These are phyloP conservation scores for Diversispora eburnea DNA, from an alignment of 192 early-diverging fungal species.

Conservation along the genomic window DNA sequence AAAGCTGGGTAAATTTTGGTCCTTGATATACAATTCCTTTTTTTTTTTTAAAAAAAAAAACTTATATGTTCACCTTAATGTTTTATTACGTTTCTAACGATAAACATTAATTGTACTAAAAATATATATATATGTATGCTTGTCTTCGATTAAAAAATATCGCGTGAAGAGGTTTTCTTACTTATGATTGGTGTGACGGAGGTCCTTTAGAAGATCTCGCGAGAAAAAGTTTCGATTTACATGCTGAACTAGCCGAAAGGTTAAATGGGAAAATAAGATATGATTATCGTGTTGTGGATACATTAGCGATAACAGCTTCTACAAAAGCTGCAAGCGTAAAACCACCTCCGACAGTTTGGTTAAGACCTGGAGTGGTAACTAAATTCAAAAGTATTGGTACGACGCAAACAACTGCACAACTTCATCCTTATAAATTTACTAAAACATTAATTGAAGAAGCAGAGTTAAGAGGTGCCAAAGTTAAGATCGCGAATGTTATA, in stretches of 20 bases:
- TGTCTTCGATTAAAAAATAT: background rate
- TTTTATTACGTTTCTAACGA: background rate
- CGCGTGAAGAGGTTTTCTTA: conserved; percentile 40
- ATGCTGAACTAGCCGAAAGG: conserved; percentile 37
- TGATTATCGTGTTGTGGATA: conserved; percentile 40
- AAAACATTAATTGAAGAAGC: conserved; percentile 35
- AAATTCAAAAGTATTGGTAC: conserved; percentile 30
- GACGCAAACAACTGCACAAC: conserved; percentile 39
- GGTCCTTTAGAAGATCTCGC: conserved; percentile 33
- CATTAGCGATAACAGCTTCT: conserved; percentile 34
- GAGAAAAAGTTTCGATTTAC: conserved; percentile 40
- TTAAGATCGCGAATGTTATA: conserved; percentile 26
- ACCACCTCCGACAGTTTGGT: conserved; percentile 22
- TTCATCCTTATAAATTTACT: conserved; percentile 42
- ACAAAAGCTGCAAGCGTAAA: conserved; percentile 23
- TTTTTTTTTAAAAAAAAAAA: background rate
- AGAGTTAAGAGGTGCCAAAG: conserved; percentile 31
- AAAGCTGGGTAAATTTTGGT: conserved; percentile 34
- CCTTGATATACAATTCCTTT: background rate
- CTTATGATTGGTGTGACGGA: conserved; percentile 43
- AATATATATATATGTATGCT: background rate
- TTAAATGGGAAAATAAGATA: conserved; percentile 37
- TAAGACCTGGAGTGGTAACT: conserved; percentile 15
- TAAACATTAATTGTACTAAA: no score
- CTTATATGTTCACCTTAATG: background rate